Percentiles rank a stretch among this genome's conserved stretches.
Evolutionary conservation across 805 yeast species (phyloP).

Genomic region (Candida gorgasii): DNA sequence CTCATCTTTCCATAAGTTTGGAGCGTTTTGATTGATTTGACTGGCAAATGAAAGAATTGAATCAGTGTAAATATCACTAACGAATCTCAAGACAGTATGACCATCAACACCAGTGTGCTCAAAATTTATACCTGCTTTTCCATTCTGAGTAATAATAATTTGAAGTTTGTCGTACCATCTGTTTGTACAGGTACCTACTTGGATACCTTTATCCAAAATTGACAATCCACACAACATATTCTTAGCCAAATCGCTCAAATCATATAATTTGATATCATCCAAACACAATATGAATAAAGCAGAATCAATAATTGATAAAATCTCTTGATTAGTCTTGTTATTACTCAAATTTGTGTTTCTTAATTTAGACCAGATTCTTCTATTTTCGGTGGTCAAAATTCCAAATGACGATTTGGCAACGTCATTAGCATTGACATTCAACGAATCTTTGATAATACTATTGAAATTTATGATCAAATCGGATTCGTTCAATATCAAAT

Average conservation of each 20-base stretch:
- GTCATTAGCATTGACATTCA: conserved; percentile 51
- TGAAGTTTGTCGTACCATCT: conserved; percentile 95
- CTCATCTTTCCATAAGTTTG: conserved; percentile 60
- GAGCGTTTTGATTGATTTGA: conserved; percentile 73
- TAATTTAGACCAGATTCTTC: conserved; percentile 82
- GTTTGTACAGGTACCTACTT: conserved; percentile 91
- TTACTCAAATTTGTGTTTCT: conserved; percentile 50
- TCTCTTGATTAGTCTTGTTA: conserved; percentile 62
- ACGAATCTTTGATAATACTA: conserved; percentile 75
- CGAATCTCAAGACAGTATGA: conserved; percentile 86
- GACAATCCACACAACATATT: conserved; percentile 89
- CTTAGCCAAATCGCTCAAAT: conserved; percentile 66
- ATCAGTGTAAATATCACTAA: conserved; percentile 88
- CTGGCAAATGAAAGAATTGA: conserved; percentile 85
- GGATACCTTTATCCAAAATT: conserved; percentile 77
- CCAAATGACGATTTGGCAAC: conserved; percentile 81
- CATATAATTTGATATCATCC: conserved; percentile 71
- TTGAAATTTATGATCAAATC: conserved; percentile 75
- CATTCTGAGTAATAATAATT: conserved; percentile 81
- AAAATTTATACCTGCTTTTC: conserved; percentile 90
- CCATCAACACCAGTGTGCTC: conserved; percentile 97
- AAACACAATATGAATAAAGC: conserved; percentile 82
- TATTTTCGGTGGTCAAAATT: conserved; percentile 84
- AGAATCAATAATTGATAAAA: conserved; percentile 72
- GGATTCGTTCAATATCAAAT: conserved; percentile 69